Evolutionary conservation across 2,329 filamentous ascomycete species (phyloP), one percentile per base, ranked within the genome.

Genomic region (Diaporthe amygdali): DNA sequence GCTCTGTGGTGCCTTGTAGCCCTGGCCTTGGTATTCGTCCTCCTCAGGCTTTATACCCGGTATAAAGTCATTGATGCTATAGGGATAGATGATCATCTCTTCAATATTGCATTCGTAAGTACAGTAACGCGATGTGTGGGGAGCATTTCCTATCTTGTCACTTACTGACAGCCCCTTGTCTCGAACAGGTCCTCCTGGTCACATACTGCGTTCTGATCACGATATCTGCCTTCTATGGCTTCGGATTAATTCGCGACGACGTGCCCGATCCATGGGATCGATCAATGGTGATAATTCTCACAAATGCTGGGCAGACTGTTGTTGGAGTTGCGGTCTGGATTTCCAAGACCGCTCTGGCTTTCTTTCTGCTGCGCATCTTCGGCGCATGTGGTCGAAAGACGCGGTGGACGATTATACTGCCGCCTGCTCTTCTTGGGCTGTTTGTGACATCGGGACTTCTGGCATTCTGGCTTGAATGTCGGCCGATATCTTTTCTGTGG

Each of bases 61-160:
- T 69, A 69, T 54, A 69, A 47, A 22, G 66, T 69, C 15, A 59
- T 69, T 5, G 66, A 69, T 27, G 52, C 66, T 14, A 61, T 69
- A 3, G 66, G 66, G 25, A 32, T 69, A 20, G 66, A 69, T 27
- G 66, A 69, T 32, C 66, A 69, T 17, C 52, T 69, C 8, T 69
- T 69, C 39, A 69, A 69, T 20, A 30, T 47, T 27, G 66, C 66
- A 2, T 69, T 69, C 10, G 66, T 69, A 30, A 69, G 66, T 59
- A 20, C 22, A n/a, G n/a, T n/a, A 25, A 20, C 22, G 6, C 34
- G 8, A 25, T 34, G 30, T 30, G 25, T 34, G 44, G 20, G 8
- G 32, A 12, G 22, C 46, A 3, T 14, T 12, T 15, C 3, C 25
- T 25, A 17, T 27, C 3, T n/a, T n/a, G 3, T 25, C 30, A 30